phyloP scores from a whole-genome alignment of 1,284 basidiomycete species.

The Moesziomyces aphidis region DNA sequence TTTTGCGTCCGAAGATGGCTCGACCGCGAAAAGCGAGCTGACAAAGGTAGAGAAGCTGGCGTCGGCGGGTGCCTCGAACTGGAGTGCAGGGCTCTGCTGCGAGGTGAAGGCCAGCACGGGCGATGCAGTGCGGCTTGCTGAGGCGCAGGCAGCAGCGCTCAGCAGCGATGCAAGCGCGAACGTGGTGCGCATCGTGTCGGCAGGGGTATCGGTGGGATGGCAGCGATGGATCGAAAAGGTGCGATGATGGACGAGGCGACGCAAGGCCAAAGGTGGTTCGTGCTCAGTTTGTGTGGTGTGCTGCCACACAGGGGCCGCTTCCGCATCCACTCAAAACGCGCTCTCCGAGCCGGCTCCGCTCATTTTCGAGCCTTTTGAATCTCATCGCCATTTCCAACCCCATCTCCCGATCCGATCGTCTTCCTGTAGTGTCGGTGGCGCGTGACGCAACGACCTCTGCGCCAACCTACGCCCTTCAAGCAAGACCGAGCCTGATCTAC shows the following conservation, averaged over 20 bases:
- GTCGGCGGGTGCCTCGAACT: slow-evolving; percentile 20
- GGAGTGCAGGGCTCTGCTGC: slow-evolving; percentile 12
- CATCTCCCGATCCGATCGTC: neutral
- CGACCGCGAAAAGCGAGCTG: slow-evolving; percentile 29
- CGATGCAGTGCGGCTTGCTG: slow-evolving; percentile 17
- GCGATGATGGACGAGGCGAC: neutral
- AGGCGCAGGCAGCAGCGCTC: slow-evolving; percentile 22
- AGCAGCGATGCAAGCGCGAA: slow-evolving; percentile 27
- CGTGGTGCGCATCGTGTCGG: slow-evolving; percentile 23
- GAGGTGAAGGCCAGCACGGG: slow-evolving; percentile 46
- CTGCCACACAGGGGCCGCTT: neutral
- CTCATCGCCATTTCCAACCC: neutral
- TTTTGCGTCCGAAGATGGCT: slow-evolving; percentile 16
- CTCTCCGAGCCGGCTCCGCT: neutral
- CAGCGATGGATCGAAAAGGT: neutral
- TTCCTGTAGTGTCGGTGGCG: too few relatives aligned
- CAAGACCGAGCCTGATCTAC: too few relatives aligned
- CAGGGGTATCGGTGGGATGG: neutral
- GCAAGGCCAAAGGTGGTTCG: neutral
- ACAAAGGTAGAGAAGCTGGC: slow-evolving; percentile 18
- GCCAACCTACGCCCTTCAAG: too few relatives aligned
- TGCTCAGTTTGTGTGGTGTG: neutral
- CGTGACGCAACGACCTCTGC: too few relatives aligned
- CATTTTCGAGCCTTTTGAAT: neutral
- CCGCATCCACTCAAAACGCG: neutral